phyloP scores from a whole-genome alignment of 1,139 yeast species.

The Pichia sp. region DNA sequence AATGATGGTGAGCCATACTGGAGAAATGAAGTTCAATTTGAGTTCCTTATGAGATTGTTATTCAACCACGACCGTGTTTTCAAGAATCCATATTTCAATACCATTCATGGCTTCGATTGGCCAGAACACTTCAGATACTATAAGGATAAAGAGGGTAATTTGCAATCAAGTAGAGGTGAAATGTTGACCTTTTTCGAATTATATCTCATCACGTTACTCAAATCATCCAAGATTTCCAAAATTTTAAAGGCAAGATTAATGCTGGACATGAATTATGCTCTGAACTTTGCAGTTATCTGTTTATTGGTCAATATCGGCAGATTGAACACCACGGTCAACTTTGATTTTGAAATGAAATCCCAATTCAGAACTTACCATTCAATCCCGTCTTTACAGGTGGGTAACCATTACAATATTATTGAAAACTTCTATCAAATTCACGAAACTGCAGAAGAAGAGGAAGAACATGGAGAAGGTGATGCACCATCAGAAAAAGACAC shows the following conservation, averaged over 20 bases:
- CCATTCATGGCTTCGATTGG: slow-evolving; percentile 34
- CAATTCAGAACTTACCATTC: slow-evolving; percentile 91
- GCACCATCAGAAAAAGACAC: background rate
- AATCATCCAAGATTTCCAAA: slow-evolving; percentile 81
- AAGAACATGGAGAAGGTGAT: background rate
- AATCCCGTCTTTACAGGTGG: slow-evolving; percentile 83
- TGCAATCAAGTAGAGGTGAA: slow-evolving; percentile 34
- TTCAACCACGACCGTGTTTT: slow-evolving; percentile 65
- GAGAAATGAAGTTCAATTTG: slow-evolving; percentile 86
- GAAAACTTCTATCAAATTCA: slow-evolving; percentile 25
- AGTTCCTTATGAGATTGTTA: slow-evolving; percentile 65
- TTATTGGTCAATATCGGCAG: slow-evolving; percentile 89
- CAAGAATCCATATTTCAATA: slow-evolving; percentile 48
- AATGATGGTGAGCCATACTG: slow-evolving; percentile 92
- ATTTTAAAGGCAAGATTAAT: slow-evolving; percentile 78
- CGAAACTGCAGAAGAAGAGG: slow-evolving; percentile 19
- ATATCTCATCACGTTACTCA: slow-evolving; percentile 78
- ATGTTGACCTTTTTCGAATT: slow-evolving; percentile 80
- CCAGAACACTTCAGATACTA: slow-evolving; percentile 30
- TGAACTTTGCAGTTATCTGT: slow-evolving; percentile 42
- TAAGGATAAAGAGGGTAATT: slow-evolving; percentile 25
- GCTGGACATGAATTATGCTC: slow-evolving; percentile 42
- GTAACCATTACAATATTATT: slow-evolving; percentile 41
- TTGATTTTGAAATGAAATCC: slow-evolving; percentile 96
- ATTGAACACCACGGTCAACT: slow-evolving; percentile 92